phyloP scores from a whole-genome alignment of 2,329 filamentous ascomycete genomes.

The Cordyceps fumosorosea region DNA sequence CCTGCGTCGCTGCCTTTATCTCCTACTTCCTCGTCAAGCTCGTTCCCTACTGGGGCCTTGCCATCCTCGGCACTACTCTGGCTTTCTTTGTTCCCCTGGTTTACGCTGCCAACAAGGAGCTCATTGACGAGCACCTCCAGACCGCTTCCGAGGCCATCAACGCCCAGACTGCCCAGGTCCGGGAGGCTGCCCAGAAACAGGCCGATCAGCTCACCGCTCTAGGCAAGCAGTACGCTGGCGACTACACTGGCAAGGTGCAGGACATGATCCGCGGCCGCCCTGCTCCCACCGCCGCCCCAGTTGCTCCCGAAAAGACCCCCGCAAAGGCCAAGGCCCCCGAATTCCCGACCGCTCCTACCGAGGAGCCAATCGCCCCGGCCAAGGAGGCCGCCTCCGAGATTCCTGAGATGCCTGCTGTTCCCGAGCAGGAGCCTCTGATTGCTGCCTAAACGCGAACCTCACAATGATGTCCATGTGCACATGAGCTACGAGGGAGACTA shows the following conservation, averaged over 20 bases:
- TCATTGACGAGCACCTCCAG: conserved; percentile 58
- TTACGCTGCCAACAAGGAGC: conserved; percentile 62
- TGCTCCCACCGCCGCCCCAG: conserved; percentile 34
- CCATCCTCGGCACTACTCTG: conserved; percentile 52
- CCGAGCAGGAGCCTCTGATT: conserved; percentile 22
- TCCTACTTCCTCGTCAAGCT: conserved; percentile 65
- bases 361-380: conserved; percentile 25
- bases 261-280: conserved; percentile 49
- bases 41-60: conserved; percentile 63
- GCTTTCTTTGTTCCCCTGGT: conserved; percentile 57
- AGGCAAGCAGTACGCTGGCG: conserved; percentile 61
- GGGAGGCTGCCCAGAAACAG: conserved; percentile 56
- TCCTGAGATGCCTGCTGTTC: conserved; percentile 20
- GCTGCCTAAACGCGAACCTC: conserved; percentile 15
- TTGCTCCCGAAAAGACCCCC: conserved; percentile 19
- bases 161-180: conserved; percentile 57
- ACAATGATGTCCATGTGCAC: conserved; percentile 13
- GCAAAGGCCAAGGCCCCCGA: conserved; percentile 23
- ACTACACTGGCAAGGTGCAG: conserved; percentile 63
- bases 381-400: conserved; percentile 17
- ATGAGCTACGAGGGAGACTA: conserved; percentile 7
- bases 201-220: conserved; percentile 55
- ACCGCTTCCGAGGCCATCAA: conserved; percentile 51
- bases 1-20: conserved; percentile 53
- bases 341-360: conserved; percentile 32